phyloP scores from a whole-genome alignment of 2,329 filamentous ascomycete genomes.

The Arthrocladium fulminans region DNA sequence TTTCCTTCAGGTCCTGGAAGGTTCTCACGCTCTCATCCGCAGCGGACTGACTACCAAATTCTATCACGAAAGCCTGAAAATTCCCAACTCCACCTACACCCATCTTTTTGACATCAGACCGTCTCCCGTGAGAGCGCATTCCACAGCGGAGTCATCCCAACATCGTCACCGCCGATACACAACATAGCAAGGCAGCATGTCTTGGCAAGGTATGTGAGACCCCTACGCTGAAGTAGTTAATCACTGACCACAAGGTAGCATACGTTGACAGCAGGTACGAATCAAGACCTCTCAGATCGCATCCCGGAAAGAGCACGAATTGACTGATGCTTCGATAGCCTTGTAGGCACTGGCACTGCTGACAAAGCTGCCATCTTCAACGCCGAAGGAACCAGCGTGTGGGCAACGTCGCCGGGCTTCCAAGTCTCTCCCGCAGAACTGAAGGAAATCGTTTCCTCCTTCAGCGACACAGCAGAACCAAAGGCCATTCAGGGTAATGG shows the following conservation, averaged over 20 bases:
- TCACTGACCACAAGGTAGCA: slow-evolving; percentile 12
- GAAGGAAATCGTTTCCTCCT: slow-evolving; percentile 43
- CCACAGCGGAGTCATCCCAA: neutral
- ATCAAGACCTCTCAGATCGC: neutral
- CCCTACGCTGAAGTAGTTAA: too few relatives aligned
- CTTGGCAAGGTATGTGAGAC: slow-evolving; percentile 21
- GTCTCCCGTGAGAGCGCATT: neutral
- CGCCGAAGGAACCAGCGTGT: slow-evolving; percentile 67
- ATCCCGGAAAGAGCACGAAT: neutral
- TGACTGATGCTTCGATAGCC: slow-evolving; percentile 42
- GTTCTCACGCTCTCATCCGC: too few relatives aligned
- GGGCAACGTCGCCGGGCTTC: slow-evolving; percentile 65
- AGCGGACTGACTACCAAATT: too few relatives aligned
- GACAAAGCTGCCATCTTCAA: slow-evolving; percentile 82
- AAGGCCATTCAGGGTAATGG: slow-evolving; percentile 64
- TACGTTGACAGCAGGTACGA: slow-evolving; percentile 22
- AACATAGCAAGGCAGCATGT: slow-evolving; percentile 13
- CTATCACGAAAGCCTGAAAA: too few relatives aligned
- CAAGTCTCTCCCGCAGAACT: slow-evolving; percentile 54
- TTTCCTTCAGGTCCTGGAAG: neutral
- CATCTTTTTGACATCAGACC: neutral
- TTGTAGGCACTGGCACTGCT: slow-evolving; percentile 68
- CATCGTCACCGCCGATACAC: neutral
- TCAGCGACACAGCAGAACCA: slow-evolving; percentile 46
- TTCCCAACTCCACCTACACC: neutral